Percentiles rank a stretch among this genome's conserved stretches.
These are phyloP conservation scores for Sclerotiophoma versabilis DNA, from an alignment of 2,329 filamentous ascomycete genomes.

Conservation along the genomic window DNA sequence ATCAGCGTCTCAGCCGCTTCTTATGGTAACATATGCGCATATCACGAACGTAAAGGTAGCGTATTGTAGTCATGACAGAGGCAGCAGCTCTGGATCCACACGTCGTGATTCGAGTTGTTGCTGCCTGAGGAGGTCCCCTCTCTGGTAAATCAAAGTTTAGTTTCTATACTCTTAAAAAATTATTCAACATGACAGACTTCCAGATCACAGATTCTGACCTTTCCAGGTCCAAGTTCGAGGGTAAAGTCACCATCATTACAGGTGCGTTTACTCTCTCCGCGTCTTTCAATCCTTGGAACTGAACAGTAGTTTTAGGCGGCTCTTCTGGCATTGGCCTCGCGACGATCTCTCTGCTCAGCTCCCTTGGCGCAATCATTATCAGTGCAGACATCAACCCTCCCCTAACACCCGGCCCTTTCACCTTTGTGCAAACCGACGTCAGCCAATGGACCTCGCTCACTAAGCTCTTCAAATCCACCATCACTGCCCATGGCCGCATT, in stretches of 20 bases:
- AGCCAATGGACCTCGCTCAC: slow-evolving; percentile 59
- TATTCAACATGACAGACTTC: slow-evolving; percentile 27
- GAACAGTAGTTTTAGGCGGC: slow-evolving; percentile 51
- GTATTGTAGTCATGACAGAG: not conserved
- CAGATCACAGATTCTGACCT: slow-evolving; percentile 32
- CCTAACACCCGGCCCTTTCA: slow-evolving; percentile 31
- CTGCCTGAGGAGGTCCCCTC: not conserved
- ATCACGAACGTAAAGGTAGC: not conserved
- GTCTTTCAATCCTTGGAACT: not conserved
- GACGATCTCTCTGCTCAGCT: slow-evolving; percentile 60
- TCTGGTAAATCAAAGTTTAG: too few relatives aligned
- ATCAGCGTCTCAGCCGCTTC: not conserved
- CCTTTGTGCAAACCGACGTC: slow-evolving; percentile 51
- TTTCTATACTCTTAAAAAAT: too few relatives aligned
- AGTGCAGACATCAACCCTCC: slow-evolving; percentile 60
- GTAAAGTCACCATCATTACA: slow-evolving; percentile 32
- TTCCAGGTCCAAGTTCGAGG: slow-evolving; percentile 22
- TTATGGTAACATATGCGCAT: slow-evolving; percentile 6
- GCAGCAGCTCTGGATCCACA: slow-evolving; percentile 6
- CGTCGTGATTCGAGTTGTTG: not conserved
- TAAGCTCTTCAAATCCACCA: slow-evolving; percentile 60
- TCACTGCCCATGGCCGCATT: slow-evolving; percentile 52
- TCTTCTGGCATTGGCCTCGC: slow-evolving; percentile 67
- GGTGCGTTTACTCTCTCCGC: slow-evolving; percentile 10
- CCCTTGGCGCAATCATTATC: slow-evolving; percentile 62